Conservation (phyloP, 306 rosid species). For the Vigna mungo region DNA sequence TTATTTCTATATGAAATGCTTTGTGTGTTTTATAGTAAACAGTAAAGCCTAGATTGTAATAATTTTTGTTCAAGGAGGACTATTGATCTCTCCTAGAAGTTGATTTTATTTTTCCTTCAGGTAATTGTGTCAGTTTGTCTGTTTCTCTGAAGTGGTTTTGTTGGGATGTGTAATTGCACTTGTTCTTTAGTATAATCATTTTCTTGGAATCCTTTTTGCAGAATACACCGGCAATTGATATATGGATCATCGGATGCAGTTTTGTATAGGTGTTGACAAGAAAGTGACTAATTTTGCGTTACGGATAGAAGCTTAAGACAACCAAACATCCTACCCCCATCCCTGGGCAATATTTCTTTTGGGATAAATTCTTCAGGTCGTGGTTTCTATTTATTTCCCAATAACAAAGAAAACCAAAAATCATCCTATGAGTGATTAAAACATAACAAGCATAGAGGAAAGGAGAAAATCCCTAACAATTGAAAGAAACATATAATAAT, state of each 20-base stretch:
- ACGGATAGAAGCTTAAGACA: too few relatives aligned
- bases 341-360: too few relatives aligned
- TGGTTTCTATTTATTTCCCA: too few relatives aligned
- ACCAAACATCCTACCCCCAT: too few relatives aligned
- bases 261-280: slow-evolving; percentile 94
- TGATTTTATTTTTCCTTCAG: slow-evolving; percentile 91
- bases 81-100: slow-evolving; percentile 98
- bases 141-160: slow-evolving; percentile 67
- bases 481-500: too few relatives aligned
- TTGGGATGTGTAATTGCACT: slow-evolving; percentile 44
- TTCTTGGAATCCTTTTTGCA: slow-evolving; percentile 52
- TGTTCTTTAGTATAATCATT: slow-evolving; percentile 48
- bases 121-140: slow-evolving; percentile 84
- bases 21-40: slow-evolving; percentile 74
- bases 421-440: too few relatives aligned
- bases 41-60: slow-evolving; percentile 96
- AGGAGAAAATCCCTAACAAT: too few relatives aligned
- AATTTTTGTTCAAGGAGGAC: slow-evolving; percentile 99
- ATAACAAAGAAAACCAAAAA: too few relatives aligned
- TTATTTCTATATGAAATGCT: slow-evolving; percentile 57
- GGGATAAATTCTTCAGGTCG: too few relatives aligned
- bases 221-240: slow-evolving; percentile 96
- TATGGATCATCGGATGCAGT: slow-evolving; percentile 99
- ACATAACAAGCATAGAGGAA: too few relatives aligned
- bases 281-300: slow-evolving; percentile 55